Evolutionary conservation across 1,139 yeast species (phyloP), one percentile per base, ranked within the genome.

Genomic region (Lodderomyces parapsilosis): DNA sequence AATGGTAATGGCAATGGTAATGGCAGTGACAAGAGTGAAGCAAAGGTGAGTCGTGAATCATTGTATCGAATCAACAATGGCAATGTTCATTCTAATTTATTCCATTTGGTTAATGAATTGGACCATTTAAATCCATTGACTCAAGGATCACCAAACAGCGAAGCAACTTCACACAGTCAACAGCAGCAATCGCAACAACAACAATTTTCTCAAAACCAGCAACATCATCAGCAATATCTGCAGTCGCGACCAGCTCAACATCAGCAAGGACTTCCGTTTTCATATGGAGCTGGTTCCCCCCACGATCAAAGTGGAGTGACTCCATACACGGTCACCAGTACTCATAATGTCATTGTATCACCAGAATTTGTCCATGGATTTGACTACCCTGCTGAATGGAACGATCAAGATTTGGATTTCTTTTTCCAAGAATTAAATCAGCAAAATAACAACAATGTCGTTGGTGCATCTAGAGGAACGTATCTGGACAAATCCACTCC

Each of bases 341-440:
- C 33, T 3, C 33, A 15, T 10, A 30, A 30, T n/a, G 19, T 30
- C 19, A 19, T 15, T 14, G 19, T 17, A 7, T 14, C 33, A 6
- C 19, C 33, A 2, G 18, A 30, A 3, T 30, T 30, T n/a, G 9
- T 19, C 3, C 41, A 17, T 11, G 19, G 19, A 11, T 22, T 31
- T 18, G 39, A 40, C 3, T 24, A 38, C 10, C 40, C 40, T 15
- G 47, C 40, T n/a, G 47, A 47, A 20, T 47, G 50, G 50, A 45
- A 44, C 25, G 48, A 44, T 31, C 37, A 32, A n/a, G 76, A 73
- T 40, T 52, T 76, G 42, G 71, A 68, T 28, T 54, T 58, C 5
- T 78, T 78, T 53, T 76, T 78, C 55, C 63, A 63, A 38, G 77
- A 75, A 46, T 53, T 71, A 34, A 71, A 66, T 33, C 44, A 43